phyloP scores from a whole-genome alignment of 805 yeast species.

The Kazachstania africana region DNA sequence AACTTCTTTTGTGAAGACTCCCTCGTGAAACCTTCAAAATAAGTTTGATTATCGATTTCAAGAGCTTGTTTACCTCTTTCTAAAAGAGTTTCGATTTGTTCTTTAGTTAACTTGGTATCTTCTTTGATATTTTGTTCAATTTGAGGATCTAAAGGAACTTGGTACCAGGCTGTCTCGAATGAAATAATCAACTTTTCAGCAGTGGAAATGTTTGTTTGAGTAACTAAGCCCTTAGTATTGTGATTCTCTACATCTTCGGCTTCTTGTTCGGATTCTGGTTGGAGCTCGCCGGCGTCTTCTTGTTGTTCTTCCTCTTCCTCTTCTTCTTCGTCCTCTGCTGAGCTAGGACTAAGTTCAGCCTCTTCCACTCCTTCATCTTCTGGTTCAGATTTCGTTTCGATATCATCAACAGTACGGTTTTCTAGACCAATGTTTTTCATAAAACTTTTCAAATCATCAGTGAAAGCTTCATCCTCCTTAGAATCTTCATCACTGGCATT shows the following conservation, averaged over 20 bases:
- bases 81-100: conserved; percentile 47
- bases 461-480: conserved; percentile 30
- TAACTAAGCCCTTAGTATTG: conserved; percentile 18
- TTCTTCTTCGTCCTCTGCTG: conserved; percentile 21
- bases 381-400: conserved; percentile 16
- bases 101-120: conserved; percentile 28
- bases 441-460: conserved; percentile 45
- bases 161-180: conserved; percentile 67
- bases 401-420: conserved; percentile 25
- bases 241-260: conserved; percentile 14
- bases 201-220: conserved; percentile 32
- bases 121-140: conserved; percentile 11
- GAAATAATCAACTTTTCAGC: conserved; percentile 48
- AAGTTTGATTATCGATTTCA: conserved; percentile 58
- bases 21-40: conserved; percentile 61
- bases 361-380: conserved; percentile 12
- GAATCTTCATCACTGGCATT: conserved; percentile 25
- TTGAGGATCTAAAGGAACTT: conserved; percentile 34
- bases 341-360: conserved; percentile 9
- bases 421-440: conserved; percentile 60
- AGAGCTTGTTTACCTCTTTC: conserved; percentile 56
- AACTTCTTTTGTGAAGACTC: conserved; percentile 77
- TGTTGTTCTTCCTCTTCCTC: conserved; percentile 20
- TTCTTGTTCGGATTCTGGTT: conserved; percentile 16
- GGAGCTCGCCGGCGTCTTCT: too few species aligned